Evolutionary conservation across 768 basidiomycete genomes (phyloP), one percentile per base, ranked within the genome.

Genomic region (Tylopilus balloui): DNA sequence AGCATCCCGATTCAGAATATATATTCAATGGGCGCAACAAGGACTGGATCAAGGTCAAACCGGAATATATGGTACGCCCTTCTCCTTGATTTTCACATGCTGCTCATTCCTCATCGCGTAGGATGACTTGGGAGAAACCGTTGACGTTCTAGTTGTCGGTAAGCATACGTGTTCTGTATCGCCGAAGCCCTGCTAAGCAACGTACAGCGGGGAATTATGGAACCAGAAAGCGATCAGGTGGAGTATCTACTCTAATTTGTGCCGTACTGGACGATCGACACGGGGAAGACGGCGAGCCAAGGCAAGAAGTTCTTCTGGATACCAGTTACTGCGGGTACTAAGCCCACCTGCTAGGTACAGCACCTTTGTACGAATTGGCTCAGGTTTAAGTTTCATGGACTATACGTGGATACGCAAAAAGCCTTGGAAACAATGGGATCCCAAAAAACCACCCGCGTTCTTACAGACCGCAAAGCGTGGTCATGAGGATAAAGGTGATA

Each of bases 41-140:
- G 65, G 86, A 90, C 58, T 99, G 96, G 95, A 82, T 95, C 60
- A 99, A 99, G 72, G 86, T 92, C 20, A 90, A 91, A 59, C 88
- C 88, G 1, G 89, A 92, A 64, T 92, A 90, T 55, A 88, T 89
- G 83, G 88, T 88, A 55, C 44, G 71, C 63, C 21, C 11, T 1
- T 15, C 6, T 21, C 2, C 4, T 35, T 9, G 4, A 2, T 25
- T 29, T 20, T 29, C 28, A 31, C 15, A 17, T 14, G n/a, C 15
- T 17, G 12, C 17, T 57, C 24, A 63, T 36, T 32, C 20, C 6
- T 42, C 10, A 11, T 36, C 12, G 14, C 36, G 8, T 45, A 90
- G 88, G 92, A 94, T 56, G 86, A 90, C 52, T 81, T 94, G 78
- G 92, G 90, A 7, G 92, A 96, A 70, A 93, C 88, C 0, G 84